A percentile compares a stretch with the other conserved stretches of the same genome.
These are phyloP conservation scores for Colletotrichum costaricense DNA, from an alignment of 2,329 filamentous ascomycete genomes.

Conservation along the genomic window DNA sequence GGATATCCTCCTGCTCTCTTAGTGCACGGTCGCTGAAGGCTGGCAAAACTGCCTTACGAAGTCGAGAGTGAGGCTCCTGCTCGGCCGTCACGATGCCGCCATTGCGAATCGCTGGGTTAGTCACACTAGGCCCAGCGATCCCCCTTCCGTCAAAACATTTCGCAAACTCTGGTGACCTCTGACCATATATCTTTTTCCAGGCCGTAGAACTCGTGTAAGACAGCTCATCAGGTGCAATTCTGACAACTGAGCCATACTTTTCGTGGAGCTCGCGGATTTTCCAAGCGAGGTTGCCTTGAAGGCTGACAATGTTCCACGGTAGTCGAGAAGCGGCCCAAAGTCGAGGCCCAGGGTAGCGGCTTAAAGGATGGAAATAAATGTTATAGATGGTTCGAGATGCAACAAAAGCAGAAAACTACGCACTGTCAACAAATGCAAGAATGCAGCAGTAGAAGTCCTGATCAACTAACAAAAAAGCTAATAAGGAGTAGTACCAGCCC, in stretches of 20 bases:
- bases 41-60: constrained; percentile 22
- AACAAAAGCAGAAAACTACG: neutral
- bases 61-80: constrained; percentile 27
- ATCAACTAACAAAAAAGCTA: neutral
- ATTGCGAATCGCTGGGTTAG: constrained; percentile 3
- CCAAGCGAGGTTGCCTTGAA: constrained; percentile 50
- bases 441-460: neutral
- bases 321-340: constrained; percentile 64
- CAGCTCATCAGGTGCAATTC: constrained; percentile 43
- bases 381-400: constrained; percentile 40
- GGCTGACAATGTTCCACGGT: constrained; percentile 54
- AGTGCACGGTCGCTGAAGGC: constrained; percentile 21
- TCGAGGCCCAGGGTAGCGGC: constrained; percentile 78
- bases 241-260: constrained; percentile 46
- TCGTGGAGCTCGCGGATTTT: constrained; percentile 53
- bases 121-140: constrained; percentile 9
- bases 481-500: neutral
- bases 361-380: constrained; percentile 62
- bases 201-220: constrained; percentile 28
- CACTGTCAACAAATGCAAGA: neutral
- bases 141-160: constrained; percentile 22
- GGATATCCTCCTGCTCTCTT: constrained; percentile 26
- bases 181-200: constrained; percentile 34
- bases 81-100: constrained; percentile 28
- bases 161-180: constrained; percentile 26